Percentiles rank a stretch among this genome's conserved stretches.
phyloP scores from a whole-genome alignment of 345 rosid species.

The Erodium maritimum region DNA sequence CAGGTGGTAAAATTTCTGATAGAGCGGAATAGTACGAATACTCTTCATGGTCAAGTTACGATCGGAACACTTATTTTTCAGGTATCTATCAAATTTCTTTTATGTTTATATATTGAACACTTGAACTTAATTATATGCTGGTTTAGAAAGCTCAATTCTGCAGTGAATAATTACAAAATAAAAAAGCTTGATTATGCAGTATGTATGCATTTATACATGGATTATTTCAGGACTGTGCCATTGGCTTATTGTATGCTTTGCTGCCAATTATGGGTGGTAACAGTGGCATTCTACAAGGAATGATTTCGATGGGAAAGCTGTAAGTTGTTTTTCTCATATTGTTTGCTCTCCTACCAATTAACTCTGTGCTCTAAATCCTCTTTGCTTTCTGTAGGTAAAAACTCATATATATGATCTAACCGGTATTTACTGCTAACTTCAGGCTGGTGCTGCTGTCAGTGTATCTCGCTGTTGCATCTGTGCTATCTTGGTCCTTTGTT shows the following conservation, averaged over 20 bases:
- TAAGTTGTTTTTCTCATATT: slow-evolving; percentile 22
- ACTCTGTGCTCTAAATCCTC: not conserved
- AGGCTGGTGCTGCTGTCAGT: slow-evolving; percentile 73
- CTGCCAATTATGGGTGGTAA: slow-evolving; percentile 96
- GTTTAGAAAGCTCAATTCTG: slow-evolving; percentile 6
- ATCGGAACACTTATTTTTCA: slow-evolving; percentile 94
- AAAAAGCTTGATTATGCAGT: too few relatives aligned
- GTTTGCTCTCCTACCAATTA: not conserved
- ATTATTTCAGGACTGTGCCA: slow-evolving; percentile 77
- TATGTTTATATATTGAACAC: slow-evolving; percentile 2
- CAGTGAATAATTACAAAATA: not conserved
- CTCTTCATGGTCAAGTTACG: slow-evolving; percentile 95
- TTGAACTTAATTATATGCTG: not conserved
- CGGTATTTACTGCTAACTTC: slow-evolving; percentile 13
- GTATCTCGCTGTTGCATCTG: slow-evolving; percentile 62
- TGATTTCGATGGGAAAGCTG: slow-evolving; percentile 92
- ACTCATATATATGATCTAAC: not conserved
- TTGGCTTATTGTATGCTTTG: slow-evolving; percentile 86
- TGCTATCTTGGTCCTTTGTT: slow-evolving; percentile 89
- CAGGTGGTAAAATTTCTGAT: slow-evolving; percentile 93
- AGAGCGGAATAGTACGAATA: slow-evolving; percentile 57
- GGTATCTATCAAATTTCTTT: slow-evolving; percentile 30
- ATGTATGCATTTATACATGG: slow-evolving; percentile 1
- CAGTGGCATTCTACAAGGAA: slow-evolving; percentile 74
- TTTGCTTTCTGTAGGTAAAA: not conserved